These are phyloP conservation scores for Hypseocharis bilobata DNA, from an alignment of 441 rosid species.

Conservation along the genomic window DNA sequence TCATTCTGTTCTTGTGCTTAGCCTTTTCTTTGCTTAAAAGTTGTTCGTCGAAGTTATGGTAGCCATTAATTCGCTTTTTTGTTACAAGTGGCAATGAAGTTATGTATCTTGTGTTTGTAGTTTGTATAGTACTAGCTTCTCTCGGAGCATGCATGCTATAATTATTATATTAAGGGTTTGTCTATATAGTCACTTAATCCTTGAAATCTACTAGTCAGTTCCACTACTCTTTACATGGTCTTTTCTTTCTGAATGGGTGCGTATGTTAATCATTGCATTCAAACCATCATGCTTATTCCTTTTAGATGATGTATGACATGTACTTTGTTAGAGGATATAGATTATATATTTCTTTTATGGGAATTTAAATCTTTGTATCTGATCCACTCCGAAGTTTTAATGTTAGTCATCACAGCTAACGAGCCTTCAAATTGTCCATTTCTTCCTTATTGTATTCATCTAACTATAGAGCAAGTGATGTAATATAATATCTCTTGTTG, in stretches of 20 bases:
- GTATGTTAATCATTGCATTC: too few relatives aligned
- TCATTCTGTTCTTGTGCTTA: constrained; percentile 1
- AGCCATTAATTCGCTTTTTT: neutral
- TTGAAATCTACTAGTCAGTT: neutral
- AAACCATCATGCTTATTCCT: too few relatives aligned
- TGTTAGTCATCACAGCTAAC: too few relatives aligned
- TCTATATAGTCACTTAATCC: neutral
- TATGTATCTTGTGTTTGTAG: neutral
- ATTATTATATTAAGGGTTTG: neutral
- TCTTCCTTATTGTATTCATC: too few relatives aligned
- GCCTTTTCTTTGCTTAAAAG: neutral
- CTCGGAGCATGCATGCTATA: neutral
- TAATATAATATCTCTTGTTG: too few relatives aligned
- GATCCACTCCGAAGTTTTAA: too few relatives aligned
- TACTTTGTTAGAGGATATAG: too few relatives aligned
- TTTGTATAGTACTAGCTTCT: neutral
- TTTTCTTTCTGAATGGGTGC: neutral
- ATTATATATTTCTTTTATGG: too few relatives aligned
- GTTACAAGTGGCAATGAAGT: neutral
- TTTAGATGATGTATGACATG: too few relatives aligned
- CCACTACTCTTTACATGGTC: neutral
- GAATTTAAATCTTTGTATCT: too few relatives aligned
- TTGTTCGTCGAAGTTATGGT: neutral
- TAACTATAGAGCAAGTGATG: too few relatives aligned
- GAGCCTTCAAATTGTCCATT: too few relatives aligned